Evolutionary conservation across 371 early-diverging fungal species (phyloP), one percentile per base, ranked within the genome.

Genomic region (Batrachochytrium dendrobatidis): DNA sequence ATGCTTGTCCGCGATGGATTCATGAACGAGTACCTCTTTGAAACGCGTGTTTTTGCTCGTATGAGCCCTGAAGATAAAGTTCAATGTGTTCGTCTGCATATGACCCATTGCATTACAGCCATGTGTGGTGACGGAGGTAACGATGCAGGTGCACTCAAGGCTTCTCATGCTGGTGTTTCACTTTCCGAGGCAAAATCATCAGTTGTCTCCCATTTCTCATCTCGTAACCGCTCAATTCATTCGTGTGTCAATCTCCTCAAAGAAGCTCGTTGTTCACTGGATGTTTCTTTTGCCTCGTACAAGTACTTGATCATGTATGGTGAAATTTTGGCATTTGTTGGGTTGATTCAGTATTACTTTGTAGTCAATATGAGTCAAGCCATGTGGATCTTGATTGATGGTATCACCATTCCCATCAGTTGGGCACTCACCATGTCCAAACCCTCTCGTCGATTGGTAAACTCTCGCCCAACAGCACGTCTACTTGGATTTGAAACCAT

Each of bases 81-180:
- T 29, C 63, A 63, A 44, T 84, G 85, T 55, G 86, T 89, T 0
- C 73, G 82, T 25, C 64, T 84, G n/a, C 77, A 82, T 67, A 87
- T 86, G 86, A 75, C 79, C 32, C 83, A 81, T 35, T 67, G 70
- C 3, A 79, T 89, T 43, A 88, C 89, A 25, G 91, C 84, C 43
- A 90, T 92, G 90, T 89, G 90, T 69, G 97, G 97, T 59, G 97
- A 96, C 70, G 97, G 95, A 56, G 93, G 88, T 24, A 96, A 96
- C 72, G 97, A 96, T 72, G 88, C 90, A 62, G 95, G 91, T 46
- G 97, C 97, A 17, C 73, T 96, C 46, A 85, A 88, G 44, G 88
- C 86, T 48, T 88, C 94, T 12, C 91, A 92, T 65, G 92, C 89
- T 17, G 95, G 97, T 45, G 60, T 96, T 10, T 89, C 94, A 35